Evolutionary conservation across 2,329 filamentous ascomycete species (phyloP).

Genomic region (Penicillium sp.): DNA sequence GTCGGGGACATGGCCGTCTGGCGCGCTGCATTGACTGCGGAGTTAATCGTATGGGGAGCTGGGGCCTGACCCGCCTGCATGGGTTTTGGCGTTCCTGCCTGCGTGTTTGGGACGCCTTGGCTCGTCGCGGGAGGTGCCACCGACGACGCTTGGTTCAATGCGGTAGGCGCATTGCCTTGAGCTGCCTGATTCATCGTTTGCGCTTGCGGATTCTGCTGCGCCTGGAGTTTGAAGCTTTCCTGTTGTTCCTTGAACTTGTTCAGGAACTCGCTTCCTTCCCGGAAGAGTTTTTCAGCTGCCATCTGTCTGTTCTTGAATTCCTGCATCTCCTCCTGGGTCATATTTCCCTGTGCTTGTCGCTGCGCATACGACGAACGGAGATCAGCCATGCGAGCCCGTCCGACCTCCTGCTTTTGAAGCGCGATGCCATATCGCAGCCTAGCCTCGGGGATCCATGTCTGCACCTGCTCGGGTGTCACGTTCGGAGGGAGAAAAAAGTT

Average conservation of each 20-base stretch:
- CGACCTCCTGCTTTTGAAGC: constrained; percentile 48
- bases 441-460: constrained; percentile 47
- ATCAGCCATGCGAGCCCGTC: constrained; percentile 43
- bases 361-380: constrained; percentile 39
- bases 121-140: constrained; percentile 19
- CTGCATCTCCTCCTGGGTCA: constrained; percentile 43
- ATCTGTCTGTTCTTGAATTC: constrained; percentile 43
- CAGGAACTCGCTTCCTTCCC: constrained; percentile 47
- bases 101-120: constrained; percentile 19
- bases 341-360: constrained; percentile 39
- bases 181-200: constrained; percentile 24
- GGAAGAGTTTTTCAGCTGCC: constrained; percentile 40
- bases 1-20: constrained; percentile 41
- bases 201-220: constrained; percentile 29
- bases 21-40: constrained; percentile 46
- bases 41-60: constrained; percentile 48
- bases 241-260: constrained; percentile 50
- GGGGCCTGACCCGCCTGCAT: constrained; percentile 38
- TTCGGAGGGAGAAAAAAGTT: constrained; percentile 46
- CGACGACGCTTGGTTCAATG: constrained; percentile 16
- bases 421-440: constrained; percentile 47
- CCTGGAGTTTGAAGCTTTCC: constrained; percentile 41
- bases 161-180: constrained; percentile 18
- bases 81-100: constrained; percentile 26
- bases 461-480: constrained; percentile 42